Evolutionary conservation across 768 basidiomycete genomes (phyloP).

Genomic region (Cyclocybe aegerita): DNA sequence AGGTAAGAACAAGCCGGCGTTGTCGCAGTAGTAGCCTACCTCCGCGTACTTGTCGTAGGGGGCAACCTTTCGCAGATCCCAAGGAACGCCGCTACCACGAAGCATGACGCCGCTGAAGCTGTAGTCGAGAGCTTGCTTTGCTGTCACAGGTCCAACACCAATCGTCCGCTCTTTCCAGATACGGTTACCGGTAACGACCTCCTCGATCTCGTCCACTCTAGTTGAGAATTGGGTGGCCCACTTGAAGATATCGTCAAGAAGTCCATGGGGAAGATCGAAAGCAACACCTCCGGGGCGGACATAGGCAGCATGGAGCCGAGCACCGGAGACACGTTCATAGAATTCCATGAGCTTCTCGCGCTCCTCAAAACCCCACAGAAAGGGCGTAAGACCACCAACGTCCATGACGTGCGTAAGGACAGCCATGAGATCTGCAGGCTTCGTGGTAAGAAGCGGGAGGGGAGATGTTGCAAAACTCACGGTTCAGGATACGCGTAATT

Average conservation of each 20-base stretch:
- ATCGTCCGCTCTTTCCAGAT: conserved; percentile 98
- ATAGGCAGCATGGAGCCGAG: conserved; percentile 96
- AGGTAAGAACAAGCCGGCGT: conserved; percentile 1
- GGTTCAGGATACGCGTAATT: conserved; percentile 94
- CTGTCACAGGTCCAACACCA: conserved; percentile 87
- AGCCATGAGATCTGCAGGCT: conserved; percentile 83
- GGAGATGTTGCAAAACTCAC: conserved; percentile 39
- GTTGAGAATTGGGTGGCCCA: conserved; percentile 95
- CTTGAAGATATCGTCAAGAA: conserved; percentile 97
- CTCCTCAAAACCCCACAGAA: conserved; percentile 99
- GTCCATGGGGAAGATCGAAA: conserved; percentile 95
- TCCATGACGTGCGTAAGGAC: conserved; percentile 95
- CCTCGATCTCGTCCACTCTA: conserved; percentile 95
- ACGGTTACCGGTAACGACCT: conserved; percentile 95
- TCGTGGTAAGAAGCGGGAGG: conserved; percentile 1
- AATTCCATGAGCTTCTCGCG: conserved; percentile 99
- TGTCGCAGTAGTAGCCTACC: conserved; percentile 36
- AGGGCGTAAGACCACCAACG: conserved; percentile 96
- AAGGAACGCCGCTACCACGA: conserved; percentile 88
- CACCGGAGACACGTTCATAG: conserved; percentile 98
- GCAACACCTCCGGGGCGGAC: conserved; percentile 97
- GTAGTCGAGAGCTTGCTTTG: conserved; percentile 89
- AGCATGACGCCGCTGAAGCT: conserved; percentile 97
- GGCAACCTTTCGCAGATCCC: conserved; percentile 89
- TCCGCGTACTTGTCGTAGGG: conserved; percentile 98